phyloP scores from a whole-genome alignment of 345 rosid genomes.

The Eucalyptus marginata region DNA sequence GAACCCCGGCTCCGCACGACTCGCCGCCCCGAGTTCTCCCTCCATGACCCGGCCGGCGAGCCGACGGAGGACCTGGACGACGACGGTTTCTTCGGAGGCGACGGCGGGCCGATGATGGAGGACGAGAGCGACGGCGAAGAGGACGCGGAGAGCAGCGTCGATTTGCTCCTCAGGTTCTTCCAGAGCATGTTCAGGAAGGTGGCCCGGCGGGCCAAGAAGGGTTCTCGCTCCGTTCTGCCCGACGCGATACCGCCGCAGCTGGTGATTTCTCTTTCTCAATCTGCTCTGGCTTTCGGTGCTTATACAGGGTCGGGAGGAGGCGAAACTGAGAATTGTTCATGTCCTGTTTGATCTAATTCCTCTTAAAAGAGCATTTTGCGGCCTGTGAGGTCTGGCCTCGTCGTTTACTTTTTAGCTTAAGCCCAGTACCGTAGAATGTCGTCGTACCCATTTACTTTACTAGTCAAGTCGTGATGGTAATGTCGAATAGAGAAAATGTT shows the following conservation, averaged over 20 bases:
- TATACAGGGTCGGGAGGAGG: background rate
- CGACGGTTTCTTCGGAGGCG: conserved; percentile 22
- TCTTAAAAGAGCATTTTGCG: background rate
- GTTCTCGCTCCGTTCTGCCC: conserved; percentile 56
- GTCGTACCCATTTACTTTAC: background rate
- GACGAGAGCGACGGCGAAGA: conserved; percentile 40
- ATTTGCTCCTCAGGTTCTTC: conserved; percentile 55
- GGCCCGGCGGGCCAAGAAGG: conserved; percentile 65
- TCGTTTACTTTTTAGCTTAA: background rate
- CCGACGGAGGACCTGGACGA: conserved; percentile 18
- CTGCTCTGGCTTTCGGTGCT: background rate
- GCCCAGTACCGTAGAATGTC: background rate
- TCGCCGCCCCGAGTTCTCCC: conserved; percentile 2
- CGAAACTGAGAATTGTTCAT: background rate
- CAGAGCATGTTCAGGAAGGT: conserved; percentile 49
- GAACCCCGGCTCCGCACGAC: background rate
- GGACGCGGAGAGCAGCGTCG: conserved; percentile 59
- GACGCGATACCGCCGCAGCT: conserved; percentile 49
- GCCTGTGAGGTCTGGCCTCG: background rate
- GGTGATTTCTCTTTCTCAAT: conserved; percentile 13
- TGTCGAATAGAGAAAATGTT: background rate
- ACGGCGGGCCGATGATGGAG: conserved; percentile 6
- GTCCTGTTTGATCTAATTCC: background rate
- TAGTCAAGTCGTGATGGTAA: background rate
- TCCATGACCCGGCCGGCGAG: conserved; percentile 21